Evolutionary conservation across 2,329 filamentous ascomycete genomes (phyloP).

Genomic region (Exophiala dermatitidis): DNA sequence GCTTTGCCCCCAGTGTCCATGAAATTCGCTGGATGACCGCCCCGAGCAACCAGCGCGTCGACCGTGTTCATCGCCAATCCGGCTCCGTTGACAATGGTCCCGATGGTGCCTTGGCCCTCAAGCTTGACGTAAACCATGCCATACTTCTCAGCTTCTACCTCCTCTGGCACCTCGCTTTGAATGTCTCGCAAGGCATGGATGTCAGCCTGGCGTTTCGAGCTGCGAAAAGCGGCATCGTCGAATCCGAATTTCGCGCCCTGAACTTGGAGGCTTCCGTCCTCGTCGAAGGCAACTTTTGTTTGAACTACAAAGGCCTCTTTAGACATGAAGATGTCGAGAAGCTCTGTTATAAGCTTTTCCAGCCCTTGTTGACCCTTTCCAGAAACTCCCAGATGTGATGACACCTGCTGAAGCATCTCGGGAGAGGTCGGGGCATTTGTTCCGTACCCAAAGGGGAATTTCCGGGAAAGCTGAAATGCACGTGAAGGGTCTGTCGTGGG

Average conservation of each 20-base stretch:
- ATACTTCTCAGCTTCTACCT: slow-evolving; percentile 57
- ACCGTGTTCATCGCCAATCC: slow-evolving; percentile 88
- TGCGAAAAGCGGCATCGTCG: slow-evolving; percentile 63
- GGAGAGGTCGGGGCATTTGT: slow-evolving; percentile 42
- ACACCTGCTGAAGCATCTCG: slow-evolving; percentile 35
- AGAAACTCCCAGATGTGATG: slow-evolving; percentile 49
- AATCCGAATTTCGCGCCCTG: slow-evolving; percentile 55
- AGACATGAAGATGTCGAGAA: slow-evolving; percentile 54
- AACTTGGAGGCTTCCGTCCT: slow-evolving; percentile 43
- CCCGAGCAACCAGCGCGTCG: slow-evolving; percentile 63
- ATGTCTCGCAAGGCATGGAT: slow-evolving; percentile 53
- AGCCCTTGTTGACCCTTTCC: slow-evolving; percentile 41
- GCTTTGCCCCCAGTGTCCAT: slow-evolving; percentile 86
- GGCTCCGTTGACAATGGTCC: slow-evolving; percentile 75
- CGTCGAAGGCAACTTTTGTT: slow-evolving; percentile 41
- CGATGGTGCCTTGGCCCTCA: slow-evolving; percentile 56
- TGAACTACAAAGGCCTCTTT: slow-evolving; percentile 61
- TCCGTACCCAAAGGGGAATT: slow-evolving; percentile 57
- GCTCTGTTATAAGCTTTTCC: slow-evolving; percentile 44
- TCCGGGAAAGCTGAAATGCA: slow-evolving; percentile 41
- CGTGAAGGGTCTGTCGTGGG: slow-evolving; percentile 42
- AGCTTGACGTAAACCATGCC: slow-evolving; percentile 73
- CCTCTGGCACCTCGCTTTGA: slow-evolving; percentile 47
- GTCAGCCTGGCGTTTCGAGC: slow-evolving; percentile 53
- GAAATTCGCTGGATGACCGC: slow-evolving; percentile 71